Conservation (phyloP, 2,329 filamentous ascomycete species). For the Diaporthe citriasiana region DNA sequence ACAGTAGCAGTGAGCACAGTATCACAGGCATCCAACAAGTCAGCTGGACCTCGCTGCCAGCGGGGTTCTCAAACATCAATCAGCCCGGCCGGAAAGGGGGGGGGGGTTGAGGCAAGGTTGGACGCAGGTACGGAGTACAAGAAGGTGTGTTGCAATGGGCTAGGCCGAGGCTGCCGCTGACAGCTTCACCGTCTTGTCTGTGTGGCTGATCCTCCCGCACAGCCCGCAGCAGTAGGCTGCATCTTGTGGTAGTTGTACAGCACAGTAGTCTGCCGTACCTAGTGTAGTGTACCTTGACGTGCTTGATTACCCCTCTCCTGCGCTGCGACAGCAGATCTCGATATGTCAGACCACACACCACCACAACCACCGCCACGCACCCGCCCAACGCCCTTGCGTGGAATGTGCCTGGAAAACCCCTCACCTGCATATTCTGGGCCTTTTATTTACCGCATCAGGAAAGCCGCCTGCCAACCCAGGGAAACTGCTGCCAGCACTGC, state of each 20-base stretch:
- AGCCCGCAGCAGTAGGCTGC: not conserved
- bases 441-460: constrained; percentile 6
- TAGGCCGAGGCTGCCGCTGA: constrained; percentile 30
- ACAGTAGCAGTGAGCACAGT: not conserved
- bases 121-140: not conserved
- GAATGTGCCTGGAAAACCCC: constrained; percentile 5
- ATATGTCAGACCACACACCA: constrained; percentile 25
- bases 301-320: not conserved
- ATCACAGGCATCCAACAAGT: constrained; percentile 19
- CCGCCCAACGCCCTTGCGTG: constrained; percentile 13
- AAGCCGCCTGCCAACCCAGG: not conserved
- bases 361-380: not conserved
- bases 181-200: constrained; percentile 32
- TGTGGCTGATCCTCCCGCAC: constrained; percentile 22
- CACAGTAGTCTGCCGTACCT: not conserved
- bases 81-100: not conserved
- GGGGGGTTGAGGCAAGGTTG: not conserved
- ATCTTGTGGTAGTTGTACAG: not conserved
- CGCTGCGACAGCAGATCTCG: constrained; percentile 22
- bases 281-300: no score
- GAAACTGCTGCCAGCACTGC: not conserved
- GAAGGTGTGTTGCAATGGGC: not conserved
- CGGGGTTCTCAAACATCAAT: constrained; percentile 1
- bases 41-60: constrained; percentile 1
- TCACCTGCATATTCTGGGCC: not conserved